Conservation (phyloP, 1,139 yeast genomes). For the Nakaseomyces nivariensis region DNA sequence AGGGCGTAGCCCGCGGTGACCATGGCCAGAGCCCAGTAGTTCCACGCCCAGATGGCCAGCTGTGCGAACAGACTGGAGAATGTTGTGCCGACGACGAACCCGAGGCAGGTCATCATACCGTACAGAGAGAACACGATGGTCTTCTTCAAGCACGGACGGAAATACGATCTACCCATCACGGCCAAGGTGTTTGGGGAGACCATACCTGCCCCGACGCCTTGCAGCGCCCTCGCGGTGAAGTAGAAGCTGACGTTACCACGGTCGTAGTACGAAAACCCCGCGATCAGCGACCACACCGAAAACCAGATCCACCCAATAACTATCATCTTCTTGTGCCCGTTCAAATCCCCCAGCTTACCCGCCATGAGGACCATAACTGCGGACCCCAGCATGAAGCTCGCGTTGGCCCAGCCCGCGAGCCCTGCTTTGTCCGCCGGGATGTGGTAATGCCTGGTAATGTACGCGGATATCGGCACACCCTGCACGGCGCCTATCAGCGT, state of each 20-base stretch:
- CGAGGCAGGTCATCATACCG: constrained; percentile 43
- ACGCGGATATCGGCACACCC: constrained; percentile 1
- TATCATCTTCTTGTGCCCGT: constrained; percentile 45
- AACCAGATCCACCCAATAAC: constrained; percentile 41
- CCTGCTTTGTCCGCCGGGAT: constrained; percentile 26
- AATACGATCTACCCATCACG: constrained; percentile 37
- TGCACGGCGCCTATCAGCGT: constrained; percentile 2
- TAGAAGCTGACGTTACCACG: constrained; percentile 35
- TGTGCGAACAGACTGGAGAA: constrained; percentile 39
- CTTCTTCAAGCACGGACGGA: constrained; percentile 33
- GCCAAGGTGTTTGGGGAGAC: constrained; percentile 51
- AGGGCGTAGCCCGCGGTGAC: constrained; percentile 27
- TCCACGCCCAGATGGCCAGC: constrained; percentile 41
- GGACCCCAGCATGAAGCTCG: constrained; percentile 47
- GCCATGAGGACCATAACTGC: constrained; percentile 54
- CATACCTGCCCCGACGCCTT: constrained; percentile 53
- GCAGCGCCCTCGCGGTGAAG: constrained; percentile 44
- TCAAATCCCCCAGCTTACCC: constrained; percentile 57
- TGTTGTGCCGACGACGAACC: constrained; percentile 38
- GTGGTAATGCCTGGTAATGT: not conserved
- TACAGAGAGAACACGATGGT: constrained; percentile 40
- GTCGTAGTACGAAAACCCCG: constrained; percentile 42
- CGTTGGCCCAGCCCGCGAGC: constrained; percentile 49
- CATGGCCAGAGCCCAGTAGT: constrained; percentile 36
- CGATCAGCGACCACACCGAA: constrained; percentile 40